These are phyloP conservation scores for Gynostemma pentaphyllum DNA, from an alignment of 306 rosid genomes.

Conservation along the genomic window DNA sequence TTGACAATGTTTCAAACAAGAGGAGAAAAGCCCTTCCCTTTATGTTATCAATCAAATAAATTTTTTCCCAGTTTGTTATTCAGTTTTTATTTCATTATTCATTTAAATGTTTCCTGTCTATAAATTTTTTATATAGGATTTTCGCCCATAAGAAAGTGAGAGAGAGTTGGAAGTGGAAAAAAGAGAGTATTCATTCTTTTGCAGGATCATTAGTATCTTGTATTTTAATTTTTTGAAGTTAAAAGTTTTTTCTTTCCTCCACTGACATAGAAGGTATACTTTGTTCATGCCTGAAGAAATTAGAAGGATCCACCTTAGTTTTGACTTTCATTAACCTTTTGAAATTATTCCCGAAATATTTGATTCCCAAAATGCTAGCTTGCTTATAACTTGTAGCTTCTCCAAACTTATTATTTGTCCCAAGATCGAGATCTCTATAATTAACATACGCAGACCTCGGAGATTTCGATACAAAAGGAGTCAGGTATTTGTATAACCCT, in stretches of 20 bases:
- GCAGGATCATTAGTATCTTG: constrained; percentile 17
- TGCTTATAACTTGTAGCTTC: no score
- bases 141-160: constrained; percentile 4
- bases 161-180: constrained; percentile 4
- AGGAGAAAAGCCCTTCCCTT: constrained; percentile 21
- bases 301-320: no score
- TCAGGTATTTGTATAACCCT: no score
- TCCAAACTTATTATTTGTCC: no score
- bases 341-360: no score
- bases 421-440: no score
- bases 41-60: neutral
- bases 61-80: neutral
- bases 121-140: neutral
- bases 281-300: no score
- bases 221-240: constrained; percentile 6
- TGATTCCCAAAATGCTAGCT: no score
- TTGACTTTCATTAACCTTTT: no score
- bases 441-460: no score
- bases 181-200: constrained; percentile 18
- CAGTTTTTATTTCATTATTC: constrained; percentile 12
- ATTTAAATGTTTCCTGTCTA: neutral
- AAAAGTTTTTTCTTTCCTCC: neutral
- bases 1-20: constrained; percentile 27
- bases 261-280: no score
- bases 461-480: no score